Percentiles rank a stretch among this genome's conserved stretches.
phyloP scores from a whole-genome alignment of 768 basidiomycete genomes.

The Hydnomerulius pinastri region DNA sequence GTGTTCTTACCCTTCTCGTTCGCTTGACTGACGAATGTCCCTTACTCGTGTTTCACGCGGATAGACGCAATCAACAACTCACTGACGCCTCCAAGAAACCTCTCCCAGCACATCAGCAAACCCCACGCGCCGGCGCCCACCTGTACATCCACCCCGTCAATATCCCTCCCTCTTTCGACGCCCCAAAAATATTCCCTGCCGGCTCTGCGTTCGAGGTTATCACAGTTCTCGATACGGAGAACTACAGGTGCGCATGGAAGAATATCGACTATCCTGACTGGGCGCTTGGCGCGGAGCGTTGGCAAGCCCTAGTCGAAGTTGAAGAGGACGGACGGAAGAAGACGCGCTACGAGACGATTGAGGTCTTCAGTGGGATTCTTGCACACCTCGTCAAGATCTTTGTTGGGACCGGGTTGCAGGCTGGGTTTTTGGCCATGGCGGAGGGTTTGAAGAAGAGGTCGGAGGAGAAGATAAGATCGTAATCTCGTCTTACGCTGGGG shows the following conservation, averaged over 20 bases:
- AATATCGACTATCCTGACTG: slow-evolving; percentile 42
- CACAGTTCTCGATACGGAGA: slow-evolving; percentile 51
- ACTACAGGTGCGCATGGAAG: slow-evolving; percentile 60
- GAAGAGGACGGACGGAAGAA: slow-evolving; percentile 45
- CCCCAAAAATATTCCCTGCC: slow-evolving; percentile 34
- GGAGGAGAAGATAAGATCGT: slow-evolving; percentile 32
- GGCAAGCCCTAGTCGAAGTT: slow-evolving; percentile 57
- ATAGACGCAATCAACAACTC: slow-evolving; percentile 51
- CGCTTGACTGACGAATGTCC: background rate
- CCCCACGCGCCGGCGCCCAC: slow-evolving; percentile 48
- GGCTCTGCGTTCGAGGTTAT: slow-evolving; percentile 47
- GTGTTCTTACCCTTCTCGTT: background rate
- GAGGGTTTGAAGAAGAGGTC: slow-evolving; percentile 55
- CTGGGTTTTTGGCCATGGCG: slow-evolving; percentile 55
- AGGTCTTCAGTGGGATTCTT: slow-evolving; percentile 57
- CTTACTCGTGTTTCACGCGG: background rate
- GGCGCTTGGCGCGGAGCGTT: slow-evolving; percentile 57
- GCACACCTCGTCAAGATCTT: slow-evolving; percentile 55
- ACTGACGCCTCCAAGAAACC: slow-evolving; percentile 43
- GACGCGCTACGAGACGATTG: slow-evolving; percentile 65
- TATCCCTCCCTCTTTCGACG: slow-evolving; percentile 59
- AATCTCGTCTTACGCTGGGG: background rate
- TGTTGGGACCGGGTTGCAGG: slow-evolving; percentile 41
- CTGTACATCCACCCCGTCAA: slow-evolving; percentile 53
- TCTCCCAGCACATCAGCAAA: slow-evolving; percentile 45